Conservation (phyloP, 768 basidiomycete species). For the Coprinopsis sp. region DNA sequence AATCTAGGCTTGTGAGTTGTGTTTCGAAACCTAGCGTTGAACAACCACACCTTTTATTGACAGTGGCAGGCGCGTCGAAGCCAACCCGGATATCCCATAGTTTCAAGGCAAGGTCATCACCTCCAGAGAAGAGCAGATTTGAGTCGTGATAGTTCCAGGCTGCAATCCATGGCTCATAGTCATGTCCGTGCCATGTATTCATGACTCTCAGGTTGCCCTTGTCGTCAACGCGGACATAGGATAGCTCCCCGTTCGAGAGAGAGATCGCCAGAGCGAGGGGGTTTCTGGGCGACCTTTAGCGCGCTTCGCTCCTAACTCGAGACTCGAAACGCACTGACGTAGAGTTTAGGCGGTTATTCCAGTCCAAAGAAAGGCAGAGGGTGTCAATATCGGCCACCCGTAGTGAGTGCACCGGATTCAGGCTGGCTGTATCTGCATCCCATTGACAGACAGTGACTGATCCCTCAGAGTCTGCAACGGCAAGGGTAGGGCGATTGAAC, state of each 20-base stretch:
- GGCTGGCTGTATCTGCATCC: conserved; percentile 27
- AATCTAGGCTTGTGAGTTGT: conserved; percentile 49
- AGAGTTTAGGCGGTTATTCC: conserved; percentile 68
- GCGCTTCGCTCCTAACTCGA: not conserved
- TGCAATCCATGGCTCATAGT: conserved; percentile 91
- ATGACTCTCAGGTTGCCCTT: conserved; percentile 39
- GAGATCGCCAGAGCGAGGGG: conserved; percentile 70
- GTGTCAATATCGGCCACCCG: conserved; percentile 49
- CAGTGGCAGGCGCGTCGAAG: conserved; percentile 52
- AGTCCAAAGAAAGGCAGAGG: conserved; percentile 90
- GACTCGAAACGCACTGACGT: conserved; percentile 35
- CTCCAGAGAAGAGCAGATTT: conserved; percentile 83
- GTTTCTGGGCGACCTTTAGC: conserved; percentile 27
- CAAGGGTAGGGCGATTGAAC: conserved; percentile 47
- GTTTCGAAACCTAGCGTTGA: not conserved
- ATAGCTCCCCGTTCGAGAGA: conserved; percentile 72
- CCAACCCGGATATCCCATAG: conserved; percentile 83
- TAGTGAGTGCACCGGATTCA: conserved; percentile 39
- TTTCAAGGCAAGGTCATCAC: conserved; percentile 88
- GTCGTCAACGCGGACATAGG: conserved; percentile 51
- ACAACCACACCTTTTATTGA: conserved; percentile 60
- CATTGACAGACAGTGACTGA: conserved; percentile 62
- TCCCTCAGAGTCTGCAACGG: conserved; percentile 84
- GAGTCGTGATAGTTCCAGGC: conserved; percentile 87
- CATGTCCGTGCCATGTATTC: conserved; percentile 81